Evolutionary conservation across 2,329 filamentous ascomycete species (phyloP).

Genomic region (Aspergillus terreus): DNA sequence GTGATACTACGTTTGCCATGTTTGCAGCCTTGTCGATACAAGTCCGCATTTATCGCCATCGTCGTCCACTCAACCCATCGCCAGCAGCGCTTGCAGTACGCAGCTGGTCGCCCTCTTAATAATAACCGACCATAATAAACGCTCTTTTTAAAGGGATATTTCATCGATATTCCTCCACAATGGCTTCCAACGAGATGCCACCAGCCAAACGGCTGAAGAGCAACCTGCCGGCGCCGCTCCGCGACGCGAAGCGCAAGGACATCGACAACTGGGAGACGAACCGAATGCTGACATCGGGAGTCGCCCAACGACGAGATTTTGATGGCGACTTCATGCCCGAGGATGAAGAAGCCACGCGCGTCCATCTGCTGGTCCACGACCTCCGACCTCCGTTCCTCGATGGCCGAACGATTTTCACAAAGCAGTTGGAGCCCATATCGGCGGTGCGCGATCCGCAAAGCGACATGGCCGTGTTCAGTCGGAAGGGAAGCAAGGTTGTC

Average conservation of each 20-base stretch:
- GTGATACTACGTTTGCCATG: slow-evolving; percentile 22
- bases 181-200: slow-evolving; percentile 35
- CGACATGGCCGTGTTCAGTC: slow-evolving; percentile 97
- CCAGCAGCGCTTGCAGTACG: slow-evolving; percentile 3
- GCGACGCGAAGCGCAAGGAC: slow-evolving; percentile 71
- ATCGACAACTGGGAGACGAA: slow-evolving; percentile 99
- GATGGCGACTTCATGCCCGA: slow-evolving; percentile 75
- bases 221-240: slow-evolving; percentile 32
- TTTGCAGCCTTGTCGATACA: slow-evolving; percentile 20
- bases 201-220: slow-evolving; percentile 39
- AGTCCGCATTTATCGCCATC: not conserved
- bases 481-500: slow-evolving; percentile 91
- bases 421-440: slow-evolving; percentile 90
- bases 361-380: slow-evolving; percentile 91
- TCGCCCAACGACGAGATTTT: slow-evolving; percentile 83
- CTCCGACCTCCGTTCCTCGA: slow-evolving; percentile 91
- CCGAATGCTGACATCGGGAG: slow-evolving; percentile 93
- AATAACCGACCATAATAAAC: not conserved
- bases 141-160: not conserved
- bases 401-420: slow-evolving; percentile 92
- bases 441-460: slow-evolving; percentile 92
- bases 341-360: slow-evolving; percentile 82
- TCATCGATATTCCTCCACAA: slow-evolving; percentile 11
- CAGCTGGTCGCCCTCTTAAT: slow-evolving; percentile 2
- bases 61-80: slow-evolving; percentile 2